Base-by-base conservation (phyloP, 108 stramenopile genomes). In the Mediolabrus comicus region DNA sequence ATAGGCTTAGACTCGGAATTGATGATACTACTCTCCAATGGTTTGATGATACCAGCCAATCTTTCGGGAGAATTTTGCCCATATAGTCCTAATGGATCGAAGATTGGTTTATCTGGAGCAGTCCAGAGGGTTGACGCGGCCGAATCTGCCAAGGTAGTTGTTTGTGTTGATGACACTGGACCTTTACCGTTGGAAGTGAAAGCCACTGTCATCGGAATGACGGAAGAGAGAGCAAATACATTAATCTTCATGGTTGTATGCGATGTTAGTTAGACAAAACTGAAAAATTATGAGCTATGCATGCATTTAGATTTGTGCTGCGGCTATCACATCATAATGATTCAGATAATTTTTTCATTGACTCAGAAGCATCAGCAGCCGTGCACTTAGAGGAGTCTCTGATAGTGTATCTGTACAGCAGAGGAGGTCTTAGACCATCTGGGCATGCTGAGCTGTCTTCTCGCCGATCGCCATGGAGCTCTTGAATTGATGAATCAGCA, bases 71-170 rank as follows among this genome's bases (percentile, higher is more conserved):
- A 51, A 51, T 58, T 58, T 19, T 16, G 49, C 4, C 49, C 16
- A 72, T 89, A 96, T 25, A 93, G 64, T 25, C 74, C 76, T 34
- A 94, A 53, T 4, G 95, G 95, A 77, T 96, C 95, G 66, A 92
- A 94, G 39, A 58, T 58, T 7, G 46, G 3, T 49, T 49, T 49
- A 9, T 49, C 46, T 6, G 46, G 46, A 14, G 46, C 6, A 24
- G 46, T n/a, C n/a, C n/a, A 22, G 46, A 49, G 6, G 46, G 22
- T 9, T 3, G 33, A 33, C 7, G 9, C 22, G 46, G 46, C 22
- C 8, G 14, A 14, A 9, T 14, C 46, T 24, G 46, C 46, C 46
- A 24, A 24, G 6, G 5, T 24, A 9, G 22, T 10, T 17, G 46
- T 49, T 22, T 24, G 46, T 8, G 2, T 49, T 22, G n/a, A n/a